Evolutionary conservation across 208 protist species (phyloP), one percentile per base, ranked within the genome.

Genomic region (Wallacemonas sp.): DNA sequence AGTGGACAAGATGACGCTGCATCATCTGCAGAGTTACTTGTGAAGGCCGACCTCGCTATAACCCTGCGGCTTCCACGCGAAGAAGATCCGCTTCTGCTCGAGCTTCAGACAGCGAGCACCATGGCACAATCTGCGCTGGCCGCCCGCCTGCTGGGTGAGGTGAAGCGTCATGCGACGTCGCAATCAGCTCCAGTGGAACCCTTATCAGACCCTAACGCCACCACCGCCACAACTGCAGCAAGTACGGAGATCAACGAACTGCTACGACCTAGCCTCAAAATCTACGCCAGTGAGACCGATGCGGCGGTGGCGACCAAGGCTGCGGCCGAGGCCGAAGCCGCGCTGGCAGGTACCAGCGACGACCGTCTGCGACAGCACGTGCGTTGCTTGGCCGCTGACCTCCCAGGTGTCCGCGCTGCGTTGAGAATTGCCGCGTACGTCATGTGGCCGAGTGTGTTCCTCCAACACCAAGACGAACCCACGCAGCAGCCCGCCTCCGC

Each of bases 301-400:
- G 51, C 36, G 31, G 39, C 60, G 9, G 15, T 28, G n/a, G 61
- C 55, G 26, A 31, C 41, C 17, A 33, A 55, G 30, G 63, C 64
- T 22, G 68, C 56, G 6, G 24, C 51, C 3, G 45, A 30, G 0
- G 38, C 34, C 4, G 4, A 34, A 14, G 44, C 28, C 4, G 27
- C 36, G 5, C 11, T 68, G 4, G 12, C 3, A n/a, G 24, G 30
- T 5, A 36, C 36, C 19, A 61, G 21, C 19, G 59, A 74, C 54
- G 46, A 28, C 14, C 64, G 73, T 11, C 60, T 90, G 26, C 63
- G 79, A 2, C 72, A 36, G 24, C 73, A 67, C 14, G 83, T 89
- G 62, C 81, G 66, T 2, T 95, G 89, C 71, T 79, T 80, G 41
- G 55, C 73, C 3, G 55, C 45, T 19, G 77, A 92, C 46, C 41